These are phyloP conservation scores for Colletotrichum scovillei DNA, from an alignment of 2,329 filamentous ascomycete species.

Conservation along the genomic window DNA sequence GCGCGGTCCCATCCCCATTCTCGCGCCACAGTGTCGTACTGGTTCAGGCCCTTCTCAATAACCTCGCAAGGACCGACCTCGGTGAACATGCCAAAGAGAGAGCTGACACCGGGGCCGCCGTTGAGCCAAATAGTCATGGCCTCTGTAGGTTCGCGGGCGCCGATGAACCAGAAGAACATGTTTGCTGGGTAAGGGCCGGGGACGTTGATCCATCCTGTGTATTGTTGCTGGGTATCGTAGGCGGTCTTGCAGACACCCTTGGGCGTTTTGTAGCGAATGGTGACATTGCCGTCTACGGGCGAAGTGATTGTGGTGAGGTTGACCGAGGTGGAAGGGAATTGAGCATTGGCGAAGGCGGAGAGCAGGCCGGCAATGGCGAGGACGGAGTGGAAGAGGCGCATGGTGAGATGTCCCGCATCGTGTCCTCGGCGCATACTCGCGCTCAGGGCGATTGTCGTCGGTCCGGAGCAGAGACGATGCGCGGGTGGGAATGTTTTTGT, in stretches of 20 bases:
- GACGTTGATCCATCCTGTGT: slow-evolving; percentile 75
- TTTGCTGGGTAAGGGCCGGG: slow-evolving; percentile 65
- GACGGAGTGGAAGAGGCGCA: slow-evolving; percentile 24
- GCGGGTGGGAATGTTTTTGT: background rate
- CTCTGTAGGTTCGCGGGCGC: slow-evolving; percentile 54
- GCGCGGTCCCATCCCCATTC: slow-evolving; percentile 74
- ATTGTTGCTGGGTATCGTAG: slow-evolving; percentile 74
- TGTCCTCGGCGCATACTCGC: slow-evolving; percentile 31
- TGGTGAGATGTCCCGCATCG: slow-evolving; percentile 33
- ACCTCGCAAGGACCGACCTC: slow-evolving; percentile 68
- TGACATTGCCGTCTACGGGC: slow-evolving; percentile 71
- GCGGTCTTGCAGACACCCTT: slow-evolving; percentile 72
- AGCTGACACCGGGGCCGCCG: slow-evolving; percentile 74
- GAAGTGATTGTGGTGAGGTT: slow-evolving; percentile 69
- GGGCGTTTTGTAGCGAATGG: slow-evolving; percentile 74
- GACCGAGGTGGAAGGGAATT: slow-evolving; percentile 31
- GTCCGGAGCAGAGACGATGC: background rate
- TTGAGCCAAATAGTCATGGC: slow-evolving; percentile 72
- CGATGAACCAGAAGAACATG: slow-evolving; percentile 64
- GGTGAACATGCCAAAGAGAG: slow-evolving; percentile 72
- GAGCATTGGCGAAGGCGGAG: slow-evolving; percentile 19
- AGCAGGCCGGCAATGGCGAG: slow-evolving; percentile 27
- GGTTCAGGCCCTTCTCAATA: slow-evolving; percentile 57
- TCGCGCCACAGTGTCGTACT: slow-evolving; percentile 65
- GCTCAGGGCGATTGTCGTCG: background rate